Percentiles rank a stretch among this genome's conserved stretches.
Evolutionary conservation across 139 green algal genomes (phyloP).

Genomic region (Tetraselmis chui): DNA sequence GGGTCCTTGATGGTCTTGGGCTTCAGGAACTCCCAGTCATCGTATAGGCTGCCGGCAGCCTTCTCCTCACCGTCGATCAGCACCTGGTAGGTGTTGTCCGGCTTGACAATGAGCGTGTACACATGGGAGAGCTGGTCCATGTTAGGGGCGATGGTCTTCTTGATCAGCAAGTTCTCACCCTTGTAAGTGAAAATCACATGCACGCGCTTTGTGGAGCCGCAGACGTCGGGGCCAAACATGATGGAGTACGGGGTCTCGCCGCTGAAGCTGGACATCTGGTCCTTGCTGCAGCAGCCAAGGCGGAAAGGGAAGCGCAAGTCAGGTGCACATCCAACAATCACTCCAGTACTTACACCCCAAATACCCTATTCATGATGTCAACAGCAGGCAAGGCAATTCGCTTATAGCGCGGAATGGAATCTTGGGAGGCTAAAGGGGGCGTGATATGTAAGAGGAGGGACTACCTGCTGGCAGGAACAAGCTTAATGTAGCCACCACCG

Average conservation of each 20-base stretch:
- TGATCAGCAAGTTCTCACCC: slow-evolving; percentile 40
- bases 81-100: slow-evolving; percentile 62
- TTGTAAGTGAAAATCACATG: slow-evolving; percentile 56
- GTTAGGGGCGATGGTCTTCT: neutral
- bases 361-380: too few relatives aligned
- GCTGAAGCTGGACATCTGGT: neutral
- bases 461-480: slow-evolving; percentile 42
- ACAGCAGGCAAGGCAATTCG: too few relatives aligned
- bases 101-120: slow-evolving; percentile 69
- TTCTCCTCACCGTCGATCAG: slow-evolving; percentile 71
- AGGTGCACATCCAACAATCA: too few relatives aligned
- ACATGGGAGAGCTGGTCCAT: slow-evolving; percentile 55
- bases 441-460: too few relatives aligned
- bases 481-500: slow-evolving; percentile 87
- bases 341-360: too few relatives aligned
- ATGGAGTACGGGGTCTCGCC: slow-evolving; percentile 85
- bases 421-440: too few relatives aligned
- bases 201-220: slow-evolving; percentile 58
- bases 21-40: slow-evolving; percentile 80
- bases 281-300: slow-evolving; percentile 41
- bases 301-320: too few relatives aligned
- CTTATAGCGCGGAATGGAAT: too few relatives aligned
- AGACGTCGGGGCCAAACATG: slow-evolving; percentile 99
- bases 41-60: slow-evolving; percentile 52
- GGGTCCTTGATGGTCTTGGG: slow-evolving; percentile 80